Evolutionary conservation across 1,284 basidiomycete species (phyloP), one percentile per base, ranked within the genome.

Genomic region (Thecaphora frezii): DNA sequence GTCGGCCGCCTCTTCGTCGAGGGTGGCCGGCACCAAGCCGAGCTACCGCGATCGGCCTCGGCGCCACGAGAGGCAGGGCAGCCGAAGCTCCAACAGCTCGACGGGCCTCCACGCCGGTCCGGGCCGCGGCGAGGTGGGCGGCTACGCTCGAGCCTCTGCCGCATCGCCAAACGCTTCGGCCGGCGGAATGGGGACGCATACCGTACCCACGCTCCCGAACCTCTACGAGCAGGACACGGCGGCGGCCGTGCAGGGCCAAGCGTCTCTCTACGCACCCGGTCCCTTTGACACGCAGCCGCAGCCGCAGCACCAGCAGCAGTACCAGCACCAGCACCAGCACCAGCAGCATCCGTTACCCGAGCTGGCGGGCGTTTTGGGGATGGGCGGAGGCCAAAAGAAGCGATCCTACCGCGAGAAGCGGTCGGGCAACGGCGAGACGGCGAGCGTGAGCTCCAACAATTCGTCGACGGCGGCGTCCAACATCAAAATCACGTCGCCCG

Each of bases 31-130:
- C 1, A 36, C 5, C 40, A 41, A 41, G 40, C 42, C 56, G 14
- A 38, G 22, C 43, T 72, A 72, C 41, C 61, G 70, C 42, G 70
- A 72, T 24, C 47, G 51, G 26, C 69, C 70, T n/a, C 36, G 70
- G 18, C 48, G 68, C 3, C 68, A 70, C 60, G 60, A 71, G 42
- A 58, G 55, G 58, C 22, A 64, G 58, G 7, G 40, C 46, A 8
- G 58, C 52, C 22, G 54, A 52, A 26, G 58, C 63, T 57, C 58
- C 54, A 61, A 51, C 28, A 61, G 58, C 14, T 61, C 58, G 18
- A 50, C 63, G 1, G 63, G 63, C 19, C 45, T 57, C 22, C 57
- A 51, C 19, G 56, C 54, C 9, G 48, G 51, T 8, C 53, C 51
- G 2, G 54, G 47, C 5, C 48, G 47, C 14, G 54, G 49, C 37